Evolutionary conservation across 257 asterid genomes (phyloP), one percentile per base, ranked within the genome.

Genomic region (Scutellaria barbata): DNA sequence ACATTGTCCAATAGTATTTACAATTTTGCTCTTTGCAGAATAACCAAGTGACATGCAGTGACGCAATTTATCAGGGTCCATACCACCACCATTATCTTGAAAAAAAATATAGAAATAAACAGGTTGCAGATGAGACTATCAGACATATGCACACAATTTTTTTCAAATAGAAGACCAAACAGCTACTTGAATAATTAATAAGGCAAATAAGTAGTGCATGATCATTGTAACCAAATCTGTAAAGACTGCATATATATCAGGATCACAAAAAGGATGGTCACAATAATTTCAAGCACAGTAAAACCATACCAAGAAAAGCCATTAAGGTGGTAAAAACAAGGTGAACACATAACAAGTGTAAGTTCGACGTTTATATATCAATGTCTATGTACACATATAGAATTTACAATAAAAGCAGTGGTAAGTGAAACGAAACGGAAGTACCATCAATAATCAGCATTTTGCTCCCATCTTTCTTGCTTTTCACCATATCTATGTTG

Each of bases 11-110:
- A 95, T 95, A 58, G 97, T 84, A 82, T 91, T 85, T 42, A 78
- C 87, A 53, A 89, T 71, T 81, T 87, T 91, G 85, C 96, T 86
- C 79, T 95, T 95, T 62, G 81, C 92, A 0, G 99, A 95, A 76
- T 95, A 95, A 71, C 99, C 99, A 50, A 95, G 96, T 12, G 99
- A 95, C 98, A 95, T 89, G 81, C 99, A 92, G 47, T 89, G 95
- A 47, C 97, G 96, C 89, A 95, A 81, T 79, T 85, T 95, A 64
- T 88, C 96, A 20, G 96, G 98, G 63, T 81, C 79, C 99, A 95
- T 95, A 72, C 99, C 99, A 45, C 99, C 98, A 48, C 99, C 99
- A 69, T 95, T 80, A 80, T 95, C 98, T 93, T 72, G 39, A 76
- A 39, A 42, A 42, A 59, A 63, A 65, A 25, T 40, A 47, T 50